phyloP scores from a whole-genome alignment of 2,329 filamentous ascomycete genomes.

The Arthrobotrys sphaeroides region DNA sequence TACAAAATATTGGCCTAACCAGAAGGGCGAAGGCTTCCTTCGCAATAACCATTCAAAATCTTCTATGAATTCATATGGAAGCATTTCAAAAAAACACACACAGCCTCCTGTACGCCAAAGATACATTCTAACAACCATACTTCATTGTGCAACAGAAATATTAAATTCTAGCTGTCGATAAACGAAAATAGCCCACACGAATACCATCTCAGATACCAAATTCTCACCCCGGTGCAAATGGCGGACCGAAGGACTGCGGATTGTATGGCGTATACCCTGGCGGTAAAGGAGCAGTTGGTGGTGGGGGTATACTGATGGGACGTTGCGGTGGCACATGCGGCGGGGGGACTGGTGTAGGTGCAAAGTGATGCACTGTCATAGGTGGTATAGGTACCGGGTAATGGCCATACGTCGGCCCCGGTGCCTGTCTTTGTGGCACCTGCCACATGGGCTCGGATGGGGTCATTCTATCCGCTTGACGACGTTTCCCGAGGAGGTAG shows the following conservation, averaged over 20 bases:
- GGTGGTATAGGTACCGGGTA: neutral
- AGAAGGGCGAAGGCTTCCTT: no score
- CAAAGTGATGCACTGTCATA: neutral
- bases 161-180: no score
- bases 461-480: conserved; percentile 11
- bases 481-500: conserved; percentile 9
- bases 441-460: conserved; percentile 34
- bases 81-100: no score
- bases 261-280: conserved; percentile 1
- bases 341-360: conserved; percentile 5
- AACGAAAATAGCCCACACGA: no score
- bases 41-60: no score
- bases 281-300: neutral
- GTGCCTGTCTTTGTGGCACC: neutral
- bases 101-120: no score
- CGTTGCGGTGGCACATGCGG: neutral
- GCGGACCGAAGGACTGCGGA: neutral
- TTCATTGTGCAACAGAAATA: no score
- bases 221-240: neutral
- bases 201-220: neutral
- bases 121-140: no score
- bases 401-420: neutral
- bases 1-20: no score
- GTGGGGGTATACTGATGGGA: neutral
- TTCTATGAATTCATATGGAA: no score